phyloP scores from a whole-genome alignment of 2,329 filamentous ascomycete species.

The Trichophyton simii region DNA sequence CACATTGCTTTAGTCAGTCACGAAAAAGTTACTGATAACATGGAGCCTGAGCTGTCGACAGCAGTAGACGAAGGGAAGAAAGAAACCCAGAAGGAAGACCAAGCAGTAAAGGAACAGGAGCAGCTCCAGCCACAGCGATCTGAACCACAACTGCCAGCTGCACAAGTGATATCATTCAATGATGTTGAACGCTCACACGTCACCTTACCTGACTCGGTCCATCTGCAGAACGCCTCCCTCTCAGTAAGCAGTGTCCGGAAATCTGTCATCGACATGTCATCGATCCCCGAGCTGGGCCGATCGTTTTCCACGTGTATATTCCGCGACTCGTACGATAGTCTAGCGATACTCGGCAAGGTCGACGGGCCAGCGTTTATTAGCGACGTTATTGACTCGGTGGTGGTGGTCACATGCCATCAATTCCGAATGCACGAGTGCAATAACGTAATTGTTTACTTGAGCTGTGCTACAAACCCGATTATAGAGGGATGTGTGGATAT shows the following conservation, averaged over 20 bases:
- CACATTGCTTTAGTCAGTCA: no score
- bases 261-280: constrained; percentile 71
- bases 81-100: no score
- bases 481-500: constrained; percentile 78
- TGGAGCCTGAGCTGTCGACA: no score
- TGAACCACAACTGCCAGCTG: constrained; percentile 11
- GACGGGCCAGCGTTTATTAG: constrained; percentile 76
- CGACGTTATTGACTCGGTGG: constrained; percentile 54
- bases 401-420: constrained; percentile 72
- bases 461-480: constrained; percentile 72
- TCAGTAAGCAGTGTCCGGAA: constrained; percentile 55
- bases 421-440: constrained; percentile 82
- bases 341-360: constrained; percentile 69
- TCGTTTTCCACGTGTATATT: constrained; percentile 61
- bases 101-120: no score
- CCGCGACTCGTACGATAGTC: constrained; percentile 54
- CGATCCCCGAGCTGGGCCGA: constrained; percentile 43
- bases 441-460: constrained; percentile 71
- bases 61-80: no score
- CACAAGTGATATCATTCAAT: constrained; percentile 50
- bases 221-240: constrained; percentile 59
- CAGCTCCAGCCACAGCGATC: no score
- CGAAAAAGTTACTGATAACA: no score
- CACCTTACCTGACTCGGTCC: constrained; percentile 58
- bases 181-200: constrained; percentile 60